Percentiles rank a stretch among this genome's conserved stretches.
Conservation (phyloP, 495 filamentous ascomycete genomes). For the Massariosphaeria phaeospora region DNA sequence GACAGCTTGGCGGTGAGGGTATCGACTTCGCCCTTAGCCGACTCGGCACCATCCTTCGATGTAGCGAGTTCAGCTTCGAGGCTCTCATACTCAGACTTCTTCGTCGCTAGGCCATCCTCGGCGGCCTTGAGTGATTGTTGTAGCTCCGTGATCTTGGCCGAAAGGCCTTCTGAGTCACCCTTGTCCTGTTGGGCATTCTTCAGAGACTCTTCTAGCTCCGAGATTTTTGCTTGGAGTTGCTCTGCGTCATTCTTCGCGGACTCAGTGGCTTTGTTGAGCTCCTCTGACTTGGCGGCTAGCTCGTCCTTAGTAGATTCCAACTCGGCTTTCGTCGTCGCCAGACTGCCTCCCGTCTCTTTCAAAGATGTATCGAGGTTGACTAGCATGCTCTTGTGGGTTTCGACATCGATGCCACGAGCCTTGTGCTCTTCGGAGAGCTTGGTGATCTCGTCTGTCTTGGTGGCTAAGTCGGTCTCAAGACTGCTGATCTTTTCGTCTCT, state of each 20-base stretch:
- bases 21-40: neutral
- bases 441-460: neutral
- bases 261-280: neutral
- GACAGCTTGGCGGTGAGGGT: neutral
- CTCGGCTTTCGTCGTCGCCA: neutral
- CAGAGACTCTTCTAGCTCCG: neutral
- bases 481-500: neutral
- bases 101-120: neutral
- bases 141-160: constrained; percentile 4
- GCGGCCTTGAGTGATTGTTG: constrained; percentile 2
- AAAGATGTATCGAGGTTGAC: too few species aligned
- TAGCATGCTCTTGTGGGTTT: neutral
- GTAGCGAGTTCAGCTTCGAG: neutral
- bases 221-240: too few species aligned
- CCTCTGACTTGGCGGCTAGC: neutral
- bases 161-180: neutral
- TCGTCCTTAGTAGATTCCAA: neutral
- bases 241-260: neutral
- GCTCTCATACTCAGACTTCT: too few species aligned
- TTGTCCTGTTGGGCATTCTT: neutral
- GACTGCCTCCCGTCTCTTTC: too few species aligned
- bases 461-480: neutral
- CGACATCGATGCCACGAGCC: neutral
- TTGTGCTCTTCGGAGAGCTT: neutral
- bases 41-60: neutral